These are phyloP conservation scores for Emericellopsis atlantica DNA, from an alignment of 2,329 filamentous ascomycete genomes.

Conservation along the genomic window DNA sequence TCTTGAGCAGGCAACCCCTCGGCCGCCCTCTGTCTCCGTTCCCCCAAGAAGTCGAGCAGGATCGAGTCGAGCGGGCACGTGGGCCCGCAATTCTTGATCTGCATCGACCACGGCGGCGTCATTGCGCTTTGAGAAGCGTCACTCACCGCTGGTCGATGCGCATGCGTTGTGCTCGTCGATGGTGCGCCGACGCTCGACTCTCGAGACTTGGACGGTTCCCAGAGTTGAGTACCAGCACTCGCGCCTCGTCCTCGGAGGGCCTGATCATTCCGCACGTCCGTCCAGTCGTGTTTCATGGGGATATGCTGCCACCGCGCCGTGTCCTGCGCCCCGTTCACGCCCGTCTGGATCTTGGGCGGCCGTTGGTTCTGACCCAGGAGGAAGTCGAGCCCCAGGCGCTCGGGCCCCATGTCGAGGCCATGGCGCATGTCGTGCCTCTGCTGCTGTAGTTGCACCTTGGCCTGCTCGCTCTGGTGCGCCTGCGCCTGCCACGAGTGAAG, in stretches of 20 bases:
- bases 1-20: slow-evolving; percentile 52
- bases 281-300: slow-evolving; percentile 39
- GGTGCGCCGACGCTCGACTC: background rate
- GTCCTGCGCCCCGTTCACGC: slow-evolving; percentile 34
- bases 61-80: slow-evolving; percentile 70
- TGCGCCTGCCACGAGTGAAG: slow-evolving; percentile 3
- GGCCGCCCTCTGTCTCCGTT: slow-evolving; percentile 52
- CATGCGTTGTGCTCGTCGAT: slow-evolving; percentile 2
- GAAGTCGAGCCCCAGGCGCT: slow-evolving; percentile 62
- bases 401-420: slow-evolving; percentile 46
- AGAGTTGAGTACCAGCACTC: background rate
- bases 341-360: slow-evolving; percentile 36
- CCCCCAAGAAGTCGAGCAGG: slow-evolving; percentile 66
- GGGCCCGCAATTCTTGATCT: slow-evolving; percentile 48
- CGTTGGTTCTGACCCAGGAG: slow-evolving; percentile 50
- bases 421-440: slow-evolving; percentile 38
- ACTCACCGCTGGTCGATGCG: slow-evolving; percentile 4
- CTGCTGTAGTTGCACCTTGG: slow-evolving; percentile 22
- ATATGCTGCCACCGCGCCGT: slow-evolving; percentile 27
- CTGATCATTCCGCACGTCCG: slow-evolving; percentile 13
- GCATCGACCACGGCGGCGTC: slow-evolving; percentile 9
- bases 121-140: background rate
- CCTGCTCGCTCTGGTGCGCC: slow-evolving; percentile 2
- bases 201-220: background rate
- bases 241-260: slow-evolving; percentile 7